These are phyloP conservation scores for Rhodotorula sp. DNA, from an alignment of 1,284 basidiomycete species.

Conservation along the genomic window DNA sequence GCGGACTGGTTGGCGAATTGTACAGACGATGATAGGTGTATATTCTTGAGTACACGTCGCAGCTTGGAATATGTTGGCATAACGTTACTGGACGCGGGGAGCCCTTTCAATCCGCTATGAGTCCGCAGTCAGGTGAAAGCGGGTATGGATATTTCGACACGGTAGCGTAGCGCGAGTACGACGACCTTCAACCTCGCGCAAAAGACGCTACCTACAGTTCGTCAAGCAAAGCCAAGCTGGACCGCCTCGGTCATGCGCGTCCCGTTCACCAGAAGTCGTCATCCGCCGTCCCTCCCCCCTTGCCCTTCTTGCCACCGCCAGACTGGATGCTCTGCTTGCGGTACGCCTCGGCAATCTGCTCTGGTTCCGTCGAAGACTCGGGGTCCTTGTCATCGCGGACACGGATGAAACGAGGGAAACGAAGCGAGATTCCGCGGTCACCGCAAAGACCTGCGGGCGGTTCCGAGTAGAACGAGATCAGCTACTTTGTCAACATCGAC, in stretches of 20 bases:
- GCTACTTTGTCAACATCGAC: background rate
- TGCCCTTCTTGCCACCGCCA: conserved; percentile 55
- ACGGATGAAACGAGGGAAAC: conserved; percentile 91
- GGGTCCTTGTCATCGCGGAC: conserved; percentile 88
- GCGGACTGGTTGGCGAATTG: conserved; percentile 10
- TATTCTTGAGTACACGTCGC: background rate
- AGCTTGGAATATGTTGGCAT: too few species aligned
- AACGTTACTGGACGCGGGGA: too few species aligned
- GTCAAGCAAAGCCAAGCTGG: too few species aligned
- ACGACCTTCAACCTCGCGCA: too few species aligned
- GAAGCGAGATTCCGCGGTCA: conserved; percentile 83
- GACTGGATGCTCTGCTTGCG: conserved; percentile 76
- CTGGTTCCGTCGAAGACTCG: conserved; percentile 87
- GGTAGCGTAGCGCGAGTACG: too few species aligned
- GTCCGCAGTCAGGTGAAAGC: too few species aligned
- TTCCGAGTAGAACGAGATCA: background rate
- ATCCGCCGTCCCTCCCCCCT: conserved; percentile 55
- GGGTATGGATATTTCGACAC: too few species aligned
- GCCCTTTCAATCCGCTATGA: background rate
- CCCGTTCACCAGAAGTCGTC: conserved; percentile 78
- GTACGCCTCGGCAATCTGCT: conserved; percentile 97
- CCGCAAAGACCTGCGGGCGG: conserved; percentile 55
- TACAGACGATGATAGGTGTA: conserved; percentile 11
- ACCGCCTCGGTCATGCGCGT: too few species aligned
- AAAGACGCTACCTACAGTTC: too few species aligned